A percentile compares a stretch with the other conserved stretches of the same genome.
These are phyloP conservation scores for Butyriboletus loyo DNA, from an alignment of 768 basidiomycete species.

Conservation along the genomic window DNA sequence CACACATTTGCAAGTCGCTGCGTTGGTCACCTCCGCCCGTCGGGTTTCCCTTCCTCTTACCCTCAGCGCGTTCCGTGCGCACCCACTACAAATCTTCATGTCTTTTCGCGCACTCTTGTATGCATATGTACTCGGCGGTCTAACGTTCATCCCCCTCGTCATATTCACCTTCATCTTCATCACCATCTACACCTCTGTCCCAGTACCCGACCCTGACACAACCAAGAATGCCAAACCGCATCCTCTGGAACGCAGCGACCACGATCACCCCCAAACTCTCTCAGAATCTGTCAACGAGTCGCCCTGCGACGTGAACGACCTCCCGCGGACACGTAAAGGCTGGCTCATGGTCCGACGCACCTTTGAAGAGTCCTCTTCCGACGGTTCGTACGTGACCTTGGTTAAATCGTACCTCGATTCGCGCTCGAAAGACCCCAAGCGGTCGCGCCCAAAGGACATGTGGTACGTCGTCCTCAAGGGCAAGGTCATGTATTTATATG, in stretches of 20 bases:
- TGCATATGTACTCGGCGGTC: conserved; percentile 84
- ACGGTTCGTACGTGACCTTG: conserved; percentile 74
- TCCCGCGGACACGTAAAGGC: conserved; percentile 65
- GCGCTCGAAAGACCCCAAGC: conserved; percentile 80
- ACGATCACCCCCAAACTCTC: conserved; percentile 26
- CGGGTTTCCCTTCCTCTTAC: neutral
- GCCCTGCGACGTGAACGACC: conserved; percentile 44
- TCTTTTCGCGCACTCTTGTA: conserved; percentile 69
- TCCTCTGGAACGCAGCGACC: conserved; percentile 16
- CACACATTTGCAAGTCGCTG: neutral
- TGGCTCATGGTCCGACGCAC: conserved; percentile 84
- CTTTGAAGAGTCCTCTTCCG: conserved; percentile 62
- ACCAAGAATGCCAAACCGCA: conserved; percentile 36
- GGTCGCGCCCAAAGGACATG: conserved; percentile 83
- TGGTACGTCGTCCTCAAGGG: conserved; percentile 94
- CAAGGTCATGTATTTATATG: conserved; percentile 87
- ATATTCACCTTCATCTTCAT: conserved; percentile 55
- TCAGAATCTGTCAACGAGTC: conserved; percentile 24
- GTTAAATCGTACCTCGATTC: conserved; percentile 79
- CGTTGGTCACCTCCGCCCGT: neutral
- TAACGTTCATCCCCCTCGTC: conserved; percentile 85
- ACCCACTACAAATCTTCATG: conserved; percentile 33
- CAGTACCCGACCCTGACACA: conserved; percentile 58
- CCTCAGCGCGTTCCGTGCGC: neutral
- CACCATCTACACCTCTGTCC: conserved; percentile 80